These are phyloP conservation scores for Clonostachys sp. DNA, from an alignment of 2,329 filamentous ascomycete species.

Conservation along the genomic window DNA sequence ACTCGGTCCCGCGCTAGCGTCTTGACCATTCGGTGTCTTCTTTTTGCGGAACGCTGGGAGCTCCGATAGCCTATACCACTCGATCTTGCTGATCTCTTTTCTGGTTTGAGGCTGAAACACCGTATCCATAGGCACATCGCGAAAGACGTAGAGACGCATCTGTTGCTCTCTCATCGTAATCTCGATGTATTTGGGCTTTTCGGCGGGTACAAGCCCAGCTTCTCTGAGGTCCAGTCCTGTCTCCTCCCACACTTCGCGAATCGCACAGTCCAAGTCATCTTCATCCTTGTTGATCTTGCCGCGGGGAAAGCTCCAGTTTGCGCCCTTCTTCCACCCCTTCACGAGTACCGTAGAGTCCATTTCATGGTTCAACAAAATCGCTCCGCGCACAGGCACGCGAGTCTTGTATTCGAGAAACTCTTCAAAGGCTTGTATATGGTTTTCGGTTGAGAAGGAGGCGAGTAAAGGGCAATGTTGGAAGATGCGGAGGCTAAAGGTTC, in stretches of 20 bases:
- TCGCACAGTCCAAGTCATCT: constrained; percentile 86
- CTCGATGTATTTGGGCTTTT: constrained; percentile 77
- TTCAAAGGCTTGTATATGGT: constrained; percentile 79
- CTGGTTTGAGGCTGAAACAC: constrained; percentile 85
- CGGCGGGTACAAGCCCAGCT: constrained; percentile 71
- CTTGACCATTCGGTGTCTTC: constrained; percentile 35
- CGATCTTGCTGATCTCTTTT: constrained; percentile 96
- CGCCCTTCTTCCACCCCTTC: constrained; percentile 95
- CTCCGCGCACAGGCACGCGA: constrained; percentile 86
- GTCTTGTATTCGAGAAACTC: constrained; percentile 94
- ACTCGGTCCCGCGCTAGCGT: constrained; percentile 51
- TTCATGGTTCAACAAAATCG: constrained; percentile 85
- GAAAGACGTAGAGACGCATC: constrained; percentile 87
- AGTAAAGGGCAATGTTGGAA: constrained; percentile 93
- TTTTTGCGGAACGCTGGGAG: constrained; percentile 79
- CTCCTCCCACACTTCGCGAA: constrained; percentile 94
- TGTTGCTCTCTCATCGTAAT: constrained; percentile 90
- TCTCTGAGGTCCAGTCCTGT: constrained; percentile 80
- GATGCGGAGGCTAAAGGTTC: constrained; percentile 82
- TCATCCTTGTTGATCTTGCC: constrained; percentile 99
- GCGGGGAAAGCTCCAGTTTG: constrained; percentile 93
- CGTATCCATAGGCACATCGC: constrained; percentile 81
- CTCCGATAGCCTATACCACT: constrained; percentile 89
- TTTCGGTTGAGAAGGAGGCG: constrained; percentile 71
- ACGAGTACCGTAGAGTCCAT: constrained; percentile 95